Evolutionary conservation across 1,284 basidiomycete species (phyloP).

Genomic region (Apiotrichum gamsii): DNA sequence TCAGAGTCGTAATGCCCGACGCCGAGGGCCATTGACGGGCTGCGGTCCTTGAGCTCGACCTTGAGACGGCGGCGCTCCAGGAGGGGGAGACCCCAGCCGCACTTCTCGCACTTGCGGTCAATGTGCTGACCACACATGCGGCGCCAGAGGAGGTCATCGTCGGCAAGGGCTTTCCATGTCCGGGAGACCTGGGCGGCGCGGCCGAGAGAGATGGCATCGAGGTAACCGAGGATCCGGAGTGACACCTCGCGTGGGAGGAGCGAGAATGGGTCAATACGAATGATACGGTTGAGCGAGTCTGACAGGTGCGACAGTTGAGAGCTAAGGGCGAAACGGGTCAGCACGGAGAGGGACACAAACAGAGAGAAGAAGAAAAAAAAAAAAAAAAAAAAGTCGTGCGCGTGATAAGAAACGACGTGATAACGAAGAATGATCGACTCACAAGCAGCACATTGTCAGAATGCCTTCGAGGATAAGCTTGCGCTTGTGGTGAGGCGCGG

Average conservation of each 20-base stretch:
- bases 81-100: slow-evolving; percentile 93
- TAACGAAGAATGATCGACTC: slow-evolving; percentile 17
- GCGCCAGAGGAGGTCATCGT: slow-evolving; percentile 93
- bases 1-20: slow-evolving; percentile 32
- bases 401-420: not conserved
- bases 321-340: slow-evolving; percentile 21
- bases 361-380: not conserved
- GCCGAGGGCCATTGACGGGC: slow-evolving; percentile 34
- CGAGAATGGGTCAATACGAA: slow-evolving; percentile 90
- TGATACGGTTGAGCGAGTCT: slow-evolving; percentile 82
- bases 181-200: slow-evolving; percentile 89
- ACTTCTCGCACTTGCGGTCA: slow-evolving; percentile 93
- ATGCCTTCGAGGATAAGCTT: slow-evolving; percentile 93
- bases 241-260: slow-evolving; percentile 86
- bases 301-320: slow-evolving; percentile 93
- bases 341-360: not conserved
- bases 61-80: slow-evolving; percentile 56
- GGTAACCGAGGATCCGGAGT: slow-evolving; percentile 81
- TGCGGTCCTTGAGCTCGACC: slow-evolving; percentile 43
- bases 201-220: slow-evolving; percentile 93
- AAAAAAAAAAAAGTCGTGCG: not conserved
- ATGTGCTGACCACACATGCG: slow-evolving; percentile 99
- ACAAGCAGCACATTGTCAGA: slow-evolving; percentile 99
- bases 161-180: slow-evolving; percentile 81
- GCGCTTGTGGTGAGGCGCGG: slow-evolving; percentile 81